Base-by-base conservation (phyloP, 2,329 filamentous ascomycete species). In the Stemphylium vesicarium region DNA sequence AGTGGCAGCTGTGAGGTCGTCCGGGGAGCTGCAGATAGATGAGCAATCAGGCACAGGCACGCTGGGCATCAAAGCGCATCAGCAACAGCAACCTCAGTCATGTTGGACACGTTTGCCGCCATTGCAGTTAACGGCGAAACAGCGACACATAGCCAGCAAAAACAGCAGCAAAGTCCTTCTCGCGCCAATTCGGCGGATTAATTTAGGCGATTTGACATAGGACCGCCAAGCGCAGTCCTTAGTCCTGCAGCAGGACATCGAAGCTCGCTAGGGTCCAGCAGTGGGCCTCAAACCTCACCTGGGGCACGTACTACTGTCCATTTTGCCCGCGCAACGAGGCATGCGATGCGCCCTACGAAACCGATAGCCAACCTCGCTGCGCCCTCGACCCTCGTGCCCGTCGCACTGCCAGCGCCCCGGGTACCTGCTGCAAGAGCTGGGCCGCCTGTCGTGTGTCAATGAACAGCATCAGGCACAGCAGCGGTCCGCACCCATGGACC, bases 401-500 rank as follows among this genome's bases (percentile, higher is more conserved):
- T 36, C 29, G 20, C 53, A 29, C 53, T 56, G 56, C 60, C 53
- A 41, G 55, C 60, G 50, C 41, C 41, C 41, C 57, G 50, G 55
- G 45, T 49, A 52, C 53, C 37, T 44, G 44, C 49, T 52, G 50
- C 50, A 33, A 62, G 39, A 26, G 50, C 57, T 50, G 60, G 57
- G 57, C 59, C 56, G 50, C 37, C 53, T 53, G 53, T 46, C 51
- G 58, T 42, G 49, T 56, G 54, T 57, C 57, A 57, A 60, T 60
- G 57, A 57, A 10, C 50, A 50, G 55, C 41, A 22, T 29, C 29
- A 44, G 45, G 57, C 55, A 50, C 54, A 50, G 49, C 57, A 47
- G 46, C 63, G 56, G 54, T 49, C 66, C 51, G 54, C 54, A 50
- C 35, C 57, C 61, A 73, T 73, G 71, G 71, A 72, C 33, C 68